Evolutionary conservation across 1,139 yeast species (phyloP).

Genomic region (Suhomyces bokatorum): DNA sequence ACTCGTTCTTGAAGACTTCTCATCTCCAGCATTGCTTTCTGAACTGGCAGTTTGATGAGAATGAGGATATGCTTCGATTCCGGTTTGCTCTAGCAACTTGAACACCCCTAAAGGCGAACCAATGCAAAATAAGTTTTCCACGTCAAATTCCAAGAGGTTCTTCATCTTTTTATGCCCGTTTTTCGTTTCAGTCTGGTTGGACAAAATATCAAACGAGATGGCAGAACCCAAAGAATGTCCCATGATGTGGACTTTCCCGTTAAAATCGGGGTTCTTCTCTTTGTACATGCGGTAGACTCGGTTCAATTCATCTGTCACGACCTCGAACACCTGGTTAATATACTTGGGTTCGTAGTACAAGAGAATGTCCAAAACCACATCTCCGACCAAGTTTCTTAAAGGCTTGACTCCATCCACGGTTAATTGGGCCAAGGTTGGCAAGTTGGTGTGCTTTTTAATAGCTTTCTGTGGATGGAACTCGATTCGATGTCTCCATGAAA

Average conservation of each 20-base stretch:
- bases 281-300: constrained; percentile 59
- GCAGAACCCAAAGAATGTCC: constrained; percentile 95
- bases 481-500: constrained; percentile 73
- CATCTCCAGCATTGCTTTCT: neutral
- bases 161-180: constrained; percentile 19
- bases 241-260: constrained; percentile 76
- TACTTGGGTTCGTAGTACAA: constrained; percentile 81
- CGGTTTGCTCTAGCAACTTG: constrained; percentile 62
- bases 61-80: constrained; percentile 28
- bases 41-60: neutral
- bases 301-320: constrained; percentile 73
- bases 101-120: constrained; percentile 94
- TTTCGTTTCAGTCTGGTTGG: constrained; percentile 45
- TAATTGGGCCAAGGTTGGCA: constrained; percentile 70
- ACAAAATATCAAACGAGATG: constrained; percentile 74
- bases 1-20: neutral
- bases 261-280: constrained; percentile 68
- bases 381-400: constrained; percentile 75
- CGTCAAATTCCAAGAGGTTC: constrained; percentile 60
- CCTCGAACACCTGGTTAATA: constrained; percentile 58
- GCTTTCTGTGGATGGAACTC: constrained; percentile 56
- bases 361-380: constrained; percentile 82
- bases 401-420: constrained; percentile 82
- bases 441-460: constrained; percentile 27
- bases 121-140: constrained; percentile 71